Percentiles rank a stretch among this genome's conserved stretches.
These are phyloP conservation scores for Aspergillus sp. DNA, from an alignment of 2,329 filamentous ascomycete genomes.

Conservation along the genomic window DNA sequence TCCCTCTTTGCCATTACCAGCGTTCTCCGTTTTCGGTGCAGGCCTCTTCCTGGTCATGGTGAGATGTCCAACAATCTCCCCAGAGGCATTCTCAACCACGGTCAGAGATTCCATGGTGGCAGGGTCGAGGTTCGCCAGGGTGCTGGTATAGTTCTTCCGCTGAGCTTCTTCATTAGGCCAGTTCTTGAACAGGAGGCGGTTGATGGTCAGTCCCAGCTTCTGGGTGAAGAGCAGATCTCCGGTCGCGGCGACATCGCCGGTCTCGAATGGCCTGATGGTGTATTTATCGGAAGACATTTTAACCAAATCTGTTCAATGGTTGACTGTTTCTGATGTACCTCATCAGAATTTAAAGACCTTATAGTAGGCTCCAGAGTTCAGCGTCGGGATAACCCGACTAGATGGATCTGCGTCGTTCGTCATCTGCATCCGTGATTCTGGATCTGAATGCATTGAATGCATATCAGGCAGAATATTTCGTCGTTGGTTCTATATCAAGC, in stretches of 20 bases:
- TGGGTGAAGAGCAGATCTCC: conserved; percentile 7
- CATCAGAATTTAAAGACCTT: too few species aligned
- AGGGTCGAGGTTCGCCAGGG: background rate
- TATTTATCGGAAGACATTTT: background rate
- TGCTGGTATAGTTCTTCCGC: conserved; percentile 5
- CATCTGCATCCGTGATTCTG: too few species aligned
- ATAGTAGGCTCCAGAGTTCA: too few species aligned
- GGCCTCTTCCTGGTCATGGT: background rate
- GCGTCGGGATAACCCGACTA: too few species aligned
- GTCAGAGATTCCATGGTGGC: background rate
- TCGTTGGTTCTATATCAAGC: too few species aligned
- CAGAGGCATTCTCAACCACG: conserved; percentile 1
- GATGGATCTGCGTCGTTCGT: too few species aligned
- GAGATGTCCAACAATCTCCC: conserved; percentile 4
- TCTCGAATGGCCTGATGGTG: background rate
- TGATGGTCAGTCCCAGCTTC: conserved; percentile 9
- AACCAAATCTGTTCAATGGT: too few species aligned
- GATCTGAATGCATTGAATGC: too few species aligned
- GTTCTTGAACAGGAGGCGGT: conserved; percentile 8
- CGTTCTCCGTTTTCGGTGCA: background rate
- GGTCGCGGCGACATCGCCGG: background rate
- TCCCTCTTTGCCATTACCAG: background rate
- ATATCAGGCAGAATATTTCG: too few species aligned
- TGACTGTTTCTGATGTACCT: too few species aligned
- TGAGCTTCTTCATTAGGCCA: conserved; percentile 19